Evolutionary conservation across 1,284 basidiomycete genomes (phyloP).

Genomic region (Coniophora puteana): DNA sequence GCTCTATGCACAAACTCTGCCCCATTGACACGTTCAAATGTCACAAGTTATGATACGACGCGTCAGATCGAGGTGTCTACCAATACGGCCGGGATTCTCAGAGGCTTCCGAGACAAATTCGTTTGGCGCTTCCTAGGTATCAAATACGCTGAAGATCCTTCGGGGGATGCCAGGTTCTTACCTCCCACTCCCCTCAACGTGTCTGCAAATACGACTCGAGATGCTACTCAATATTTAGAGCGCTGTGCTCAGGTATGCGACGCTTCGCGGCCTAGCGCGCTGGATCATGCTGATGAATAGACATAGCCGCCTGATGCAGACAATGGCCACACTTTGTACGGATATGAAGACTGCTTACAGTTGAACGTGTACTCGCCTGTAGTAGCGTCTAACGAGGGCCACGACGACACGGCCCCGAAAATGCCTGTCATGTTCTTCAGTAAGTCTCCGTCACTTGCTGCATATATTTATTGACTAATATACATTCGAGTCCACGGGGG

Average conservation of each 20-base stretch:
- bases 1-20: constrained; percentile 17
- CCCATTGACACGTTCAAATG: constrained; percentile 17
- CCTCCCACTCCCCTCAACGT: constrained; percentile 10
- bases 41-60: constrained; percentile 12
- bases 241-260: constrained; percentile 13
- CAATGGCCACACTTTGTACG: constrained; percentile 7
- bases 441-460: constrained; percentile 1
- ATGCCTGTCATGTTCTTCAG: constrained; percentile 18
- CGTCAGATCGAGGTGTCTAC: constrained; percentile 13
- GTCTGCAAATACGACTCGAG: constrained; percentile 3
- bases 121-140: constrained; percentile 14
- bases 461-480: not conserved
- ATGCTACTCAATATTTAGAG: constrained; percentile 9
- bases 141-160: constrained; percentile 10
- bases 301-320: constrained; percentile 9
- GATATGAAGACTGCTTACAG: constrained; percentile 14
- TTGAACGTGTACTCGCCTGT: constrained; percentile 16
- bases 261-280: not conserved
- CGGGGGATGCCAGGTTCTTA: constrained; percentile 11
- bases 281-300: not conserved
- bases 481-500: constrained; percentile 15
- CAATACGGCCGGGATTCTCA: constrained; percentile 11
- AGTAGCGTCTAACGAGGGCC: not conserved
- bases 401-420: not conserved
- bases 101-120: constrained; percentile 17